phyloP scores from a whole-genome alignment of 2,329 filamentous ascomycete genomes.

The Emergomyces pasteurianus region DNA sequence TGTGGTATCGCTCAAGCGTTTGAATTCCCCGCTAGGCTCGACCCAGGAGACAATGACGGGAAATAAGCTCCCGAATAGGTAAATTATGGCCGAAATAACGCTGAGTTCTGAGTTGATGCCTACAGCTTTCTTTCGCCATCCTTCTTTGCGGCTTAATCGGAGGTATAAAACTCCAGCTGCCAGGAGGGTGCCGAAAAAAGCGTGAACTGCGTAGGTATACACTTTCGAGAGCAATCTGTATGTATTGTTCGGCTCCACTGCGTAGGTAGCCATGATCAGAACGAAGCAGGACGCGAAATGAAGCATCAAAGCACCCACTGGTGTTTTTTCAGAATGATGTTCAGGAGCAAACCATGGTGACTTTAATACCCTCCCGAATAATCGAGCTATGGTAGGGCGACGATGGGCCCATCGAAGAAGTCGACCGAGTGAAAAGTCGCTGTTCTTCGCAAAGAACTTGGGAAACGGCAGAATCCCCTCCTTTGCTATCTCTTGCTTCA shows the following conservation, averaged over 20 bases:
- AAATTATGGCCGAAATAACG: neutral
- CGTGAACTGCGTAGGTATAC: conserved; percentile 32
- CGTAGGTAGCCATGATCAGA: conserved; percentile 21
- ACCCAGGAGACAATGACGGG: neutral
- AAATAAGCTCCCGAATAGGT: neutral
- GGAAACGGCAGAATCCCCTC: conserved; percentile 43
- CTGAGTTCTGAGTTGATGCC: neutral
- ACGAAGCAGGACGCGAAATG: conserved; percentile 28
- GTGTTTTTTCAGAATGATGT: conserved; percentile 22
- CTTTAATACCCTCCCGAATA: neutral
- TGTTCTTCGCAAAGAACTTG: conserved; percentile 31
- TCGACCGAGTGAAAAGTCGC: conserved; percentile 1
- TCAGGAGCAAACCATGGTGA: conserved; percentile 3
- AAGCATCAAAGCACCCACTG: conserved; percentile 26
- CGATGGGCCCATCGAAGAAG: conserved; percentile 9
- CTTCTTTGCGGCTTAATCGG: neutral
- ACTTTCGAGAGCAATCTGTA: conserved; percentile 25
- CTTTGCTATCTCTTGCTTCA: conserved; percentile 51
- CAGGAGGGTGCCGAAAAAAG: conserved; percentile 22
- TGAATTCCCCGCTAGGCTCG: neutral
- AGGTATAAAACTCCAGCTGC: conserved; percentile 24
- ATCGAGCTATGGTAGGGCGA: conserved; percentile 10
- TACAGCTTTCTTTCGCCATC: neutral
- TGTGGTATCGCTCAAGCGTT: neutral
- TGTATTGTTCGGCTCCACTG: conserved; percentile 13